Base-by-base conservation (phyloP, 352 stramenopile species). In the Globisporangium heterothallicum region DNA sequence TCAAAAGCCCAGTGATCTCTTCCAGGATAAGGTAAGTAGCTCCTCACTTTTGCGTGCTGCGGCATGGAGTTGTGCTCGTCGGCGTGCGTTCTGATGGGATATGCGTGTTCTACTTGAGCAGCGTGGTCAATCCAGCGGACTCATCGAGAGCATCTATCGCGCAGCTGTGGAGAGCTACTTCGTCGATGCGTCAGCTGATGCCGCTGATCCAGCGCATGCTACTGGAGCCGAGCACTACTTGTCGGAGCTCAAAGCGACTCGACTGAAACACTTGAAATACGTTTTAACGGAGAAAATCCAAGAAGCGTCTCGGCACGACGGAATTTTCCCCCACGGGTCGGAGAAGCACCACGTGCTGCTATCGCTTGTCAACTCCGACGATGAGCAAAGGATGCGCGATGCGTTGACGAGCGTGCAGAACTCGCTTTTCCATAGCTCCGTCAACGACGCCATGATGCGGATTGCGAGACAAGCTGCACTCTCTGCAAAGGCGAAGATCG, bases 391-490 rank as follows among this genome's bases (percentile, higher is more conserved):
- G 27, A 90, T 93, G 75, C 68, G 67, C n/a, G 63, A 58, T 4
- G 72, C 74, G 14, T 54, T 91, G 7, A 60, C 63, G 26, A 56
- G 77, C 41, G 50, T 91, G 9, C 79, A 90, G 56, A 64, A 88
- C 34, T 70, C 67, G 24, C 61, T 91, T 12, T 91, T 93, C 50
- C 73, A 76, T 29, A 77, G 63, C 58, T 86, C 77, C 8, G 67
- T 90, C 44, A 84, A 86, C 48, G 78, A 91, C 47, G 82, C 79
- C 2, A 88, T 88, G 62, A 87, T 93, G 79, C 71, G 78, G 36
- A 88, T 93, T 53, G 82, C 82, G 0, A 79, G 82, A 34, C 75
- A 93, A 42, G 82, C 82, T 22, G 82, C 82, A 7, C 52, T 93
- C 35, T 91, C 79, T 0, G 82, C 82, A 8, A 88, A 91, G 40